Evolutionary conservation across 176 grass and related monocot species (phyloP), one percentile per base, ranked within the genome.

Genomic region (Triticum turgidum): DNA sequence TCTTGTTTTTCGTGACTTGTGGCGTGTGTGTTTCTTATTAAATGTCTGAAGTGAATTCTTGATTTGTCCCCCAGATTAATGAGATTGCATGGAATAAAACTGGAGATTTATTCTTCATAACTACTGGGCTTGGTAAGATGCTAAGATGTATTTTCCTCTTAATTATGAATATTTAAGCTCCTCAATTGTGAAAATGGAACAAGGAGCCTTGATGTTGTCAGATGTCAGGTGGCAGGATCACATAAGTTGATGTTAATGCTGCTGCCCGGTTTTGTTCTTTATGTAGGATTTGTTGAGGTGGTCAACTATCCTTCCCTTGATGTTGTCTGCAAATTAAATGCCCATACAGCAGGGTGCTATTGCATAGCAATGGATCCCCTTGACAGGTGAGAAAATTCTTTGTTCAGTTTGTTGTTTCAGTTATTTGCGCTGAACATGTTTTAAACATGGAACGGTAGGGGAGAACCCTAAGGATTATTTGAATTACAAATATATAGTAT

Each of bases 61-160:
- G 41, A 29, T 88, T 80, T 92, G 61, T 80, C 79, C 20, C 70
- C 89, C 84, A 99, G 97, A 92, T 99, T 78, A 99, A 99, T 91
- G 97, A 99, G 90, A 96, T 99, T 84, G 94, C 97, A 79, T 99
- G 97, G 97, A 99, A 93, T 84, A 99, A 92, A 93, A 92, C 92
- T 91, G 97, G 97, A 73, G 97, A 99, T 73, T 80, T 96, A n/a
- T 99, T 99, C 89, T 99, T 99, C 83, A 94, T 99, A 25, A 99
- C 97, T 77, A 99, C 97, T 59, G 97, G 97, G 22, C 91, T 92
- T 83, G 97, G 97, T 99, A 88, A 92, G 65, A 69, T 41, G 76
- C 47, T 38, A 41, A 66, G 59, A 65, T 82, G 33, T 22, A 71
- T 49, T 83, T 29, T 49, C 11, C 34, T 69, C 33, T 51, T 32